A percentile compares a stretch with the other conserved stretches of the same genome.
Evolutionary conservation across 768 basidiomycete species (phyloP).

Genomic region (Termitomyces sp.): DNA sequence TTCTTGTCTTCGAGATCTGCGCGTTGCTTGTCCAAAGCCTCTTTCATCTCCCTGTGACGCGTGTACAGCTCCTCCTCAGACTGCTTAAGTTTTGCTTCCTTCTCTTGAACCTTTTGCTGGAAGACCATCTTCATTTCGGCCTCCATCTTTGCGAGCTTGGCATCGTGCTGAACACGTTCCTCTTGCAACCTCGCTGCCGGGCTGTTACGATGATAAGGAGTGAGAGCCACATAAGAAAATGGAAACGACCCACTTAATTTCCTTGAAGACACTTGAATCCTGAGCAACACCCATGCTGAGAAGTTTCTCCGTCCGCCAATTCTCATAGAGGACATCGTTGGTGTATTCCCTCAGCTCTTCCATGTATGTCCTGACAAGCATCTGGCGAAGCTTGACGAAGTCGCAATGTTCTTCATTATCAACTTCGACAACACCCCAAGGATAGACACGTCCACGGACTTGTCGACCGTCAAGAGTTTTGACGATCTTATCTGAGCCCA

Average conservation of each 20-base stretch:
- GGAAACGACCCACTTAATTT: conserved; percentile 79
- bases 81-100: conserved; percentile 98
- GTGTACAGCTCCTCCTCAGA: conserved; percentile 99
- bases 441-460: conserved; percentile 93
- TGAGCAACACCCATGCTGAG: conserved; percentile 97
- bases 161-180: conserved; percentile 93
- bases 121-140: conserved; percentile 99
- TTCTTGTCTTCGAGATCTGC: conserved; percentile 97
- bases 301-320: conserved; percentile 96
- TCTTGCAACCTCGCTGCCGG: conserved; percentile 95
- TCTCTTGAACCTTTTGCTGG: conserved; percentile 99
- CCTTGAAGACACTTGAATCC: conserved; percentile 97
- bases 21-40: conserved; percentile 95
- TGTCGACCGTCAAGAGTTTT: conserved; percentile 81
- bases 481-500: conserved; percentile 87
- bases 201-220: conserved; percentile 36
- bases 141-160: conserved; percentile 98
- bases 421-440: conserved; percentile 99
- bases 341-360: conserved; percentile 98
- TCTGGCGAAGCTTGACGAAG: conserved; percentile 98
- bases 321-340: conserved; percentile 93
- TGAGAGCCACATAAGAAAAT: conserved; percentile 2
- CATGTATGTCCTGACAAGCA: conserved; percentile 99
- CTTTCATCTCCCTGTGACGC: conserved; percentile 99
- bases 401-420: conserved; percentile 99